Evolutionary conservation across 139 green algal species (phyloP).

Genomic region (Desmodesmus armatus): DNA sequence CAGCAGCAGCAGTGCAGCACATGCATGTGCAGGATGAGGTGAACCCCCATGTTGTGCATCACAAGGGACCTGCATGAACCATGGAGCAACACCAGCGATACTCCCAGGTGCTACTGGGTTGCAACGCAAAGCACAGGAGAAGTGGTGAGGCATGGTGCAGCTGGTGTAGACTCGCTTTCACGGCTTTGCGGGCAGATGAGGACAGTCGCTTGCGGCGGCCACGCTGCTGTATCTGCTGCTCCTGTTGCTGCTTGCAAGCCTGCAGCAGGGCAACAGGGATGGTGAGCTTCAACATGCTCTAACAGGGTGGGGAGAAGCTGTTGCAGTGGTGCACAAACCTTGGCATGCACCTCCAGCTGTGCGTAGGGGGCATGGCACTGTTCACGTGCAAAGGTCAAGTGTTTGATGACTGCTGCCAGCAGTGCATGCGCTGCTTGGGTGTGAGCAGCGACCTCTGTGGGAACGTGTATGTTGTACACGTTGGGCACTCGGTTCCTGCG

Average conservation of each 20-base stretch:
- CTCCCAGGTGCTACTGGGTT: too few relatives aligned
- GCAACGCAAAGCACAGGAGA: too few relatives aligned
- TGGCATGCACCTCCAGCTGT: neutral
- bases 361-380: slow-evolving; percentile 34
- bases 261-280: neutral
- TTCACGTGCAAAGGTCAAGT: slow-evolving; percentile 11
- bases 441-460: neutral
- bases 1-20: neutral
- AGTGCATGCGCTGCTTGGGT: neutral
- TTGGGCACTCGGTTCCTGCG: neutral
- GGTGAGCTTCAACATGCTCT: neutral
- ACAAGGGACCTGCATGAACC: slow-evolving; percentile 8
- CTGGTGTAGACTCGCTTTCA: slow-evolving; percentile 1
- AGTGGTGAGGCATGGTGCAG: too few relatives aligned
- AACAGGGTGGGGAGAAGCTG: neutral
- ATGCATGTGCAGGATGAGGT: neutral
- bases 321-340: neutral
- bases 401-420: slow-evolving; percentile 20
- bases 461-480: neutral
- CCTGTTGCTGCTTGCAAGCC: slow-evolving; percentile 30
- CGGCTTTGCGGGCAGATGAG: neutral
- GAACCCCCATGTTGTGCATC: too few relatives aligned
- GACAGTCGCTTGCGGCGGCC: neutral
- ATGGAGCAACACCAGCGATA: too few relatives aligned
- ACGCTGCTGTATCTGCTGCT: slow-evolving; percentile 6